phyloP scores from a whole-genome alignment of 1,139 yeast species.

The Candida dubliniensis region DNA sequence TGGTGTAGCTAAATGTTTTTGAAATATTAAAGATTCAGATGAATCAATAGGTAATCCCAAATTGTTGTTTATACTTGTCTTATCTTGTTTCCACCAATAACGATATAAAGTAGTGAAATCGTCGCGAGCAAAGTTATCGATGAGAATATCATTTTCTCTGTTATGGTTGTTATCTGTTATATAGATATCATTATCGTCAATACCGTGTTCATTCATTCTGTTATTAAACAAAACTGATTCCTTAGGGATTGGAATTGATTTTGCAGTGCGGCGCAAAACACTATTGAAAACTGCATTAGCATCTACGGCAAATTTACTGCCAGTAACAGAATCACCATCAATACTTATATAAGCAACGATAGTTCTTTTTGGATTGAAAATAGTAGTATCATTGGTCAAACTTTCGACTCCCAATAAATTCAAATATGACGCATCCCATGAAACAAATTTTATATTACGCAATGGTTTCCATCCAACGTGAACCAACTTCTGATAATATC shows the following conservation, averaged over 20 bases:
- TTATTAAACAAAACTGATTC: slow-evolving; percentile 16
- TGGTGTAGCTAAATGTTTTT: slow-evolving; percentile 35
- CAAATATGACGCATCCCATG: slow-evolving; percentile 44
- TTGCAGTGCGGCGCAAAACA: slow-evolving; percentile 31
- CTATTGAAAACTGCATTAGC: slow-evolving; percentile 39
- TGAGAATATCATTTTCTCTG: not conserved
- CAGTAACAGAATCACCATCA: slow-evolving; percentile 42
- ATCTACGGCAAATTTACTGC: slow-evolving; percentile 39
- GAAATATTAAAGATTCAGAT: slow-evolving; percentile 36
- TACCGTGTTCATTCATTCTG: slow-evolving; percentile 9
- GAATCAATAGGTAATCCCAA: slow-evolving; percentile 27
- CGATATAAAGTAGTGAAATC: slow-evolving; percentile 31
- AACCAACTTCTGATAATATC: slow-evolving; percentile 34
- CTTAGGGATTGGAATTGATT: slow-evolving; percentile 37
- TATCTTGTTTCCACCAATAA: slow-evolving; percentile 41
- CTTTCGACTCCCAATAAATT: slow-evolving; percentile 36
- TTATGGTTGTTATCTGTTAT: not conserved
- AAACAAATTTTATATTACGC: slow-evolving; percentile 41
- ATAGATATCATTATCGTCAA: slow-evolving; percentile 15
- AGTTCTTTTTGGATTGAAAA: slow-evolving; percentile 25
- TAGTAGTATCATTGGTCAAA: slow-evolving; percentile 22
- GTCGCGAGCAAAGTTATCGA: slow-evolving; percentile 20
- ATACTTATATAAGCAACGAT: slow-evolving; percentile 41
- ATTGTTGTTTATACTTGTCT: slow-evolving; percentile 30
- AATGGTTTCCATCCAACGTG: slow-evolving; percentile 47